phyloP scores from a whole-genome alignment of 805 yeast species.

The Saturnispora gosingensis region DNA sequence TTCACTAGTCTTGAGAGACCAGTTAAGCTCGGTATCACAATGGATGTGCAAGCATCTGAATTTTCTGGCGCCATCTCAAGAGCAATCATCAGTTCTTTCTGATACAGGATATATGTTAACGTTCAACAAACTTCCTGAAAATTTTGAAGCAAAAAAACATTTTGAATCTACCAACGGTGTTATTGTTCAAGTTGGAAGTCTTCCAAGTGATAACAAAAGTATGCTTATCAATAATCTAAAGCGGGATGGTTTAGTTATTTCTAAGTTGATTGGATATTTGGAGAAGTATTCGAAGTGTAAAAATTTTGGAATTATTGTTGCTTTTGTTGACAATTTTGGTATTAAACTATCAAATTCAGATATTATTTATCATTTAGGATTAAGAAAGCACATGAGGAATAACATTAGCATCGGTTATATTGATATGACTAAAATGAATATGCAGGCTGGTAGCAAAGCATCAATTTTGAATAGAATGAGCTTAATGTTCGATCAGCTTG shows the following conservation, averaged over 20 bases:
- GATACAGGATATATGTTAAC: slow-evolving; percentile 16
- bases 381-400: not conserved
- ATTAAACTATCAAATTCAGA: not conserved
- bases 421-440: slow-evolving; percentile 1
- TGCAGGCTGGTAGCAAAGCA: not conserved
- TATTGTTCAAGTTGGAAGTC: slow-evolving; percentile 44
- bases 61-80: not conserved
- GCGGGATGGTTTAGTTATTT: slow-evolving; percentile 8
- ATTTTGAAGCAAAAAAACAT: slow-evolving; percentile 28
- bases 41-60: slow-evolving; percentile 17
- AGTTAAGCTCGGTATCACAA: slow-evolving; percentile 21
- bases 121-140: slow-evolving; percentile 35
- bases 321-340: slow-evolving; percentile 8
- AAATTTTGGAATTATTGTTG: slow-evolving; percentile 10
- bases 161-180: slow-evolving; percentile 36
- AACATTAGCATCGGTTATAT: slow-evolving; percentile 8
- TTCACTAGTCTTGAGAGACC: slow-evolving; percentile 31
- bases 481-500: not conserved
- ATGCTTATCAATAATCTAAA: slow-evolving; percentile 2
- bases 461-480: not conserved
- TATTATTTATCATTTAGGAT: slow-evolving; percentile 5
- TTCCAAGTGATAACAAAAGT: slow-evolving; percentile 4
- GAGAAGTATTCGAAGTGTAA: not conserved
- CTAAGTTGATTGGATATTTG: slow-evolving; percentile 7
- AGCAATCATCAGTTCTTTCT: not conserved